These are phyloP conservation scores for Trichoderma cornu-damae DNA, from an alignment of 2,329 filamentous ascomycete genomes.

Conservation along the genomic window DNA sequence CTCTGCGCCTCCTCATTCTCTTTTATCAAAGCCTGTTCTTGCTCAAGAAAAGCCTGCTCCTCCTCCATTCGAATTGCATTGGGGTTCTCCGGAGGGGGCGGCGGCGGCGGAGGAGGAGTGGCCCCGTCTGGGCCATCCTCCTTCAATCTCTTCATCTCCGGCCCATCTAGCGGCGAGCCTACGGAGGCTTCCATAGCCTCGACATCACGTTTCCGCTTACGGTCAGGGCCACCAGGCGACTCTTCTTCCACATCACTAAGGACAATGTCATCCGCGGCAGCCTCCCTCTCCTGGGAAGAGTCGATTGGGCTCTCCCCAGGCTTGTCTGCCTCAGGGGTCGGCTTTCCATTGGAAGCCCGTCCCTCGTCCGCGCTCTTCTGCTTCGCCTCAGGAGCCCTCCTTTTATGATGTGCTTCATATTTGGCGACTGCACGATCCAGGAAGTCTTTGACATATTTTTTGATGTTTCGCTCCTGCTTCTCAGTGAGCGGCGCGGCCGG, in stretches of 20 bases:
- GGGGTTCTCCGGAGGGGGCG: slow-evolving; percentile 38
- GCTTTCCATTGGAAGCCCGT: slow-evolving; percentile 12
- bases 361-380: slow-evolving; percentile 25
- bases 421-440: slow-evolving; percentile 82
- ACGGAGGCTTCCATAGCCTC: slow-evolving; percentile 38
- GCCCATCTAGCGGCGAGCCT: slow-evolving; percentile 51
- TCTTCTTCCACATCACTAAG: slow-evolving; percentile 42
- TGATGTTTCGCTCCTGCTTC: slow-evolving; percentile 77
- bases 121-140: slow-evolving; percentile 40
- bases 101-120: slow-evolving; percentile 45
- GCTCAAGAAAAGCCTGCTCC: slow-evolving; percentile 43
- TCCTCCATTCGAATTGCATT: slow-evolving; percentile 38
- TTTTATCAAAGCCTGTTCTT: slow-evolving; percentile 46
- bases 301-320: slow-evolving; percentile 3
- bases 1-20: slow-evolving; percentile 53
- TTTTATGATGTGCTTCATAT: slow-evolving; percentile 62
- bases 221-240: slow-evolving; percentile 45
- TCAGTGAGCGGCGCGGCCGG: slow-evolving; percentile 65
- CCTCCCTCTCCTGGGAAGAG: slow-evolving; percentile 10
- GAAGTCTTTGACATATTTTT: slow-evolving; percentile 76
- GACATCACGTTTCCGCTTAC: slow-evolving; percentile 61
- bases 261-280: slow-evolving; percentile 27
- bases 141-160: slow-evolving; percentile 49
- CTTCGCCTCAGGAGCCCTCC: slow-evolving; percentile 45
- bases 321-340: slow-evolving; percentile 20